Evolutionary conservation across 2,329 filamentous ascomycete genomes (phyloP), one percentile per base, ranked within the genome.

Genomic region (Calonectria fujianensis): DNA sequence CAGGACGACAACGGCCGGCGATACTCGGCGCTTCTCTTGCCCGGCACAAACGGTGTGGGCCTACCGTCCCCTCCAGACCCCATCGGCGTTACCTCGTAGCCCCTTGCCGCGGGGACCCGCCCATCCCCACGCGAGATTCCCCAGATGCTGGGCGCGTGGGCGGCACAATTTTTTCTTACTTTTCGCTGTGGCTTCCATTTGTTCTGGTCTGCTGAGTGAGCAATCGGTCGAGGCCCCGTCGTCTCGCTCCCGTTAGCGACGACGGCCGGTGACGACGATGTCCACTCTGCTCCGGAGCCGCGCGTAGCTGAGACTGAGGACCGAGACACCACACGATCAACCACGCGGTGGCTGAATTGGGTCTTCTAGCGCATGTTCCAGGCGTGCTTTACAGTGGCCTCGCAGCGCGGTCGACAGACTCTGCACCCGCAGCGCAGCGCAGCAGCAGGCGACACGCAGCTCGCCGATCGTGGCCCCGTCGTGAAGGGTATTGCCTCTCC

Each of bases 21-120:
- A 78, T 84, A 82, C 83, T 84, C 82, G 83, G 83, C 83, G 83
- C 83, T 84, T 84, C 82, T 84, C 77, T 75, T 57, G 74, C 67
- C 69, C 72, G 67, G 74, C 70, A 73, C 70, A 72, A 75, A 78
- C 79, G 77, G 77, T 79, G 77, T 81, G 78, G 76, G 78, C 75
- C 76, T 75, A 76, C 76, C 72, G 37, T 73, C 52, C 72, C 74
- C 75, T 75, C 76, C 75, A 74, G 76, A 74, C 71, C 37, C 57
- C 72, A 75, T 81, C 81, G 82, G 83, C 82, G 75, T 82, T 83
- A 83, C 82, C 76, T 83, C 81, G 83, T 80, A 82, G 82, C 82
- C 73, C 74, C 75, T 70, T 65, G 67, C 70, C 52, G 65, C 74
- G 41, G 77, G 73, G 77, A 69, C 52, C 72, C 74, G 74, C 76